Percentiles rank a stretch among this genome's conserved stretches.
Conservation (phyloP, 2,329 filamentous ascomycete genomes). For the Hirsutella minnesotensis region DNA sequence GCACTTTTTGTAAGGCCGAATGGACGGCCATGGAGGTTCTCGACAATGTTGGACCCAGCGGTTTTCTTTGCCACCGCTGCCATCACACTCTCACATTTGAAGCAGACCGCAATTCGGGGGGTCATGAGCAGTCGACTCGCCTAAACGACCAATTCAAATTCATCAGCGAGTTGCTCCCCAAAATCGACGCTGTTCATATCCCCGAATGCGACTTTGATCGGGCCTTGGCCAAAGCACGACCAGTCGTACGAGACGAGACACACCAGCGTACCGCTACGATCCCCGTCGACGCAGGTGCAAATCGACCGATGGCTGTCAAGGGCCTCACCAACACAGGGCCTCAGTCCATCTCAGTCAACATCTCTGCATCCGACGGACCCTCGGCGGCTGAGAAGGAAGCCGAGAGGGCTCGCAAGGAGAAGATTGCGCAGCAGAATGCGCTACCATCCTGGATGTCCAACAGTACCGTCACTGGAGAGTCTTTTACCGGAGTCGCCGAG, state of each 20-base stretch:
- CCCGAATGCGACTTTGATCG: constrained; percentile 65
- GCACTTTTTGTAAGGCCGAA: constrained; percentile 67
- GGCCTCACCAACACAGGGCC: constrained; percentile 55
- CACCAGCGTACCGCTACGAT: constrained; percentile 52
- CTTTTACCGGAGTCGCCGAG: constrained; percentile 30
- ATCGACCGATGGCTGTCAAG: constrained; percentile 55
- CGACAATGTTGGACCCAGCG: constrained; percentile 55
- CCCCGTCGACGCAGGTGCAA: constrained; percentile 39
- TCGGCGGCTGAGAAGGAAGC: constrained; percentile 55
- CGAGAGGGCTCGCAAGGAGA: constrained; percentile 52
- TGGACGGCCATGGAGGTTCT: constrained; percentile 87
- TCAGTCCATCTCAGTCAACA: constrained; percentile 57
- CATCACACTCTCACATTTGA: constrained; percentile 50
- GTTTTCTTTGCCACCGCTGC: constrained; percentile 80
- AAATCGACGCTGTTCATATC: constrained; percentile 63
- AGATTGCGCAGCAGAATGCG: constrained; percentile 55
- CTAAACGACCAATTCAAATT: constrained; percentile 73
- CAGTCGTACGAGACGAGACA: constrained; percentile 53
- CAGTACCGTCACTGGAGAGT: constrained; percentile 54
- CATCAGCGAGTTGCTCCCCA: constrained; percentile 62
- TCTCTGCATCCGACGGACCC: constrained; percentile 53
- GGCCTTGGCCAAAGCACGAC: constrained; percentile 49
- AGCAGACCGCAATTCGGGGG: constrained; percentile 55
- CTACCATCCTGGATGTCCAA: constrained; percentile 61
- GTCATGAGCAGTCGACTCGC: constrained; percentile 59